Evolutionary conservation across 768 basidiomycete genomes (phyloP).

Genomic region (Obba rivulosa): DNA sequence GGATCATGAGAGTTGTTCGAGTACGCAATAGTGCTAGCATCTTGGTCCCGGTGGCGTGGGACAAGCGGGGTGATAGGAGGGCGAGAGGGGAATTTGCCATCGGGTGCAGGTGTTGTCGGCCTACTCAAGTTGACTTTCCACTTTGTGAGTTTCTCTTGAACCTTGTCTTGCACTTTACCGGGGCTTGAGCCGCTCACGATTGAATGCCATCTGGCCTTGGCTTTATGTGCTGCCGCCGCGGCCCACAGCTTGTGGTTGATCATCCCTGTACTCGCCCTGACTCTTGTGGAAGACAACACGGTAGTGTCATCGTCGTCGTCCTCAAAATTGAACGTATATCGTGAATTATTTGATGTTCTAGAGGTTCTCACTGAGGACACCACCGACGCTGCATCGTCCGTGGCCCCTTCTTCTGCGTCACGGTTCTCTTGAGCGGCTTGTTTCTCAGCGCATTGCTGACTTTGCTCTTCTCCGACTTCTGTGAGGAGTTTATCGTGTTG

Average conservation of each 20-base stretch:
- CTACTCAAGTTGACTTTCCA: no score
- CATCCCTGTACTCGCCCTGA: slow-evolving; percentile 12
- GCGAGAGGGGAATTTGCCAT: neutral
- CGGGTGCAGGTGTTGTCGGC: no score
- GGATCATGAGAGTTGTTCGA: slow-evolving; percentile 2
- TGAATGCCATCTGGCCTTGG: slow-evolving; percentile 50
- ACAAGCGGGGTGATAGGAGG: neutral
- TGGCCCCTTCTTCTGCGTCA: slow-evolving; percentile 29
- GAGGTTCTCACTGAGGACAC: slow-evolving; percentile 50
- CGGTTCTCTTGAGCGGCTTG: slow-evolving; percentile 19
- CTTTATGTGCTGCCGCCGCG: slow-evolving; percentile 42
- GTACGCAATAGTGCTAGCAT: slow-evolving; percentile 6
- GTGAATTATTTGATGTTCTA: slow-evolving; percentile 42
- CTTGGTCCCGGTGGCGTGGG: neutral
- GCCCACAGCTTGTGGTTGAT: slow-evolving; percentile 31
- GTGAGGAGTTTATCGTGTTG: slow-evolving; percentile 19
- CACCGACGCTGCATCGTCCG: slow-evolving; percentile 44
- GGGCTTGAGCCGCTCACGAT: slow-evolving; percentile 23
- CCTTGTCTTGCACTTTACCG: neutral
- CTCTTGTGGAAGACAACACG: slow-evolving; percentile 22
- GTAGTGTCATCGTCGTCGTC: slow-evolving; percentile 16
- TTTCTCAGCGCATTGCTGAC: neutral
- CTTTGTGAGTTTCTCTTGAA: neutral
- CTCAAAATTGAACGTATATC: slow-evolving; percentile 15
- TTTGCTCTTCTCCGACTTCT: slow-evolving; percentile 26